Evolutionary conservation across 441 rosid genomes (phyloP), one percentile per base, ranked within the genome.

Genomic region (Isatis lusitanica): DNA sequence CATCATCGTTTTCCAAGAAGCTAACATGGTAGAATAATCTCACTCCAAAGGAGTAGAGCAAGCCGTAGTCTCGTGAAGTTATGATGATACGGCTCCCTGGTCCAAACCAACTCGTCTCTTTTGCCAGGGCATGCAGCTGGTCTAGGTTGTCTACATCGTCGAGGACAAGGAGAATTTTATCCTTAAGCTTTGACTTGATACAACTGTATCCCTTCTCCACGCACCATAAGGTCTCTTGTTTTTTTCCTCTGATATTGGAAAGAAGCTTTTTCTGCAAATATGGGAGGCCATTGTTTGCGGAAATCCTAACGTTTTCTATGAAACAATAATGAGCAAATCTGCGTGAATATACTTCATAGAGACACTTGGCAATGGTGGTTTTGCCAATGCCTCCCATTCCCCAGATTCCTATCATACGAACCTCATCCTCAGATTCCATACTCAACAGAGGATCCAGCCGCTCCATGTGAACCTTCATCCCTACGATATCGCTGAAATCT

Each of bases 361-460:
- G 39, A 18, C 12, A 57, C 12, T 21, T 68, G 42, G 81, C 81
- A 10, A 78, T 51, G 0, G 75, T 73, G 16, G 81, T 73, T 64
- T 76, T 76, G 8, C 80, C 83, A 0, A 81, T 70, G 11, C 86
- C 86, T 28, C 84, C 84, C 72, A 83, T 81, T 1, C 83, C 85
- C 70, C 79, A 80, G 3, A 83, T 71, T 11, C 83, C 86, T 17
- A 81, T 35, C 26, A 75, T 66, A 0, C 75, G 52, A 58, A 84
- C 79, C 18, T 75, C 75, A 10, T 55, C 15, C 0, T 13, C 26
- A n/a, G 59, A 73, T 0, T 59, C 63, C 4, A 55, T 4, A 18
- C 12, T 6, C 36, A 83, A 38, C 2, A 30, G 35, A 15, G 69
- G 56, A 48, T 35, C 3, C 3, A 83, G 0, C 4, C n/a, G 13